Percentiles rank a stretch among this genome's conserved stretches.
Evolutionary conservation across 1,284 basidiomycete species (phyloP).

Genomic region (Tilletia indica): DNA sequence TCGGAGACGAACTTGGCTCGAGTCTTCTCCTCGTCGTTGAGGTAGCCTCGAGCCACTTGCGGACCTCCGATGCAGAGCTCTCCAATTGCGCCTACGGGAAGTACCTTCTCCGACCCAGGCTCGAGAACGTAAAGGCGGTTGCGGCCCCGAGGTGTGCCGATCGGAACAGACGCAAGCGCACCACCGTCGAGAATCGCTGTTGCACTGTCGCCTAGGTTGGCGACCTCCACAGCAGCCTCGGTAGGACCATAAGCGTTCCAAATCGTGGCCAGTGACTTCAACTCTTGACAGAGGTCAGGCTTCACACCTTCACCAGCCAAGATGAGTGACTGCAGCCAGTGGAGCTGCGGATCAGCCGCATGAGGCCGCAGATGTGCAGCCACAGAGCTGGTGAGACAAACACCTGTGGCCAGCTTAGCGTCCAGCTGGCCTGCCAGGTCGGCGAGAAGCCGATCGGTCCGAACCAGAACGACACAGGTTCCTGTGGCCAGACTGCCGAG

Average conservation of each 20-base stretch:
- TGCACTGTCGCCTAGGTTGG: not conserved
- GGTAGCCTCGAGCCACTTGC: constrained; percentile 46
- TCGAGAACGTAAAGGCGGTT: not conserved
- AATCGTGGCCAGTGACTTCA: not conserved
- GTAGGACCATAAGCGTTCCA: not conserved
- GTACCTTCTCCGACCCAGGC: not conserved
- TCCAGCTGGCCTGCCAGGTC: not conserved
- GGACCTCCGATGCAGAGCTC: constrained; percentile 46
- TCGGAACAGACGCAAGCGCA: no score
- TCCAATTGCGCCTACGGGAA: constrained; percentile 36
- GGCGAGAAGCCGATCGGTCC: not conserved
- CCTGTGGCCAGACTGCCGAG: not conserved
- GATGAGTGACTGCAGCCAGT: not conserved
- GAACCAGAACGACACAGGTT: not conserved
- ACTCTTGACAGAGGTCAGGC: not conserved
- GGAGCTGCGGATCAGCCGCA: not conserved
- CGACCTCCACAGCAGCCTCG: not conserved
- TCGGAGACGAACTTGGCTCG: constrained; percentile 28
- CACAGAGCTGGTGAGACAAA: no score
- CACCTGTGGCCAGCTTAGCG: no score
- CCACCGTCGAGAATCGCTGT: no score
- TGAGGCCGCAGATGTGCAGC: not conserved
- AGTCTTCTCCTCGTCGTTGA: constrained; percentile 20
- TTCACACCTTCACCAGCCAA: not conserved
- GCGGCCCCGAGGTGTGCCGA: no score